These are phyloP conservation scores for Backusella tuberculispora DNA, from an alignment of 192 early-diverging fungal genomes.

Conservation along the genomic window DNA sequence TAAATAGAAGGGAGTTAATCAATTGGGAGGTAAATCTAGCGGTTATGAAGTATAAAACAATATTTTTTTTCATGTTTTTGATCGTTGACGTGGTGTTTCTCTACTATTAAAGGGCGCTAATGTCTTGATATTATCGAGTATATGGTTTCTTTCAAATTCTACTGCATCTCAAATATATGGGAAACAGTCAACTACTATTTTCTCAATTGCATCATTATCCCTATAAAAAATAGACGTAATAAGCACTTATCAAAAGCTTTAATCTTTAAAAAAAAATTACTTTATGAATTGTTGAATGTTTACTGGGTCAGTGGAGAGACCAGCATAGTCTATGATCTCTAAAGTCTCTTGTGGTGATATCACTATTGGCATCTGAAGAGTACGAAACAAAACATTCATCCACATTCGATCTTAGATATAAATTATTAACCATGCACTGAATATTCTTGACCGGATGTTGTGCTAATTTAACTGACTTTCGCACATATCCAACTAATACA, in stretches of 20 bases:
- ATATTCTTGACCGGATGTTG: neutral
- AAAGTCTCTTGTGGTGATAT: neutral
- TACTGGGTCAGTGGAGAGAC: slow-evolving; percentile 7
- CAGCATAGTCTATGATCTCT: slow-evolving; percentile 2
- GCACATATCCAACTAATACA: slow-evolving; percentile 11
- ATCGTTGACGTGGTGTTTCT: neutral
- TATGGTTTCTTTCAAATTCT: slow-evolving; percentile 12
- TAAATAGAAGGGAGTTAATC: slow-evolving; percentile 1
- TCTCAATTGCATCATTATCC: slow-evolving; percentile 11
- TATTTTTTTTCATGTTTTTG: slow-evolving; percentile 4
- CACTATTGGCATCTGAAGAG: neutral
- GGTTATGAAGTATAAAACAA: neutral
- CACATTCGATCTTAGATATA: slow-evolving; percentile 12
- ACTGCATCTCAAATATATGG: neutral
- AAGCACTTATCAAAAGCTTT: slow-evolving; percentile 9
- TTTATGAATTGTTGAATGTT: slow-evolving; percentile 7
- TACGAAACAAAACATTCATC: slow-evolving; percentile 1
- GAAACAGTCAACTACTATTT: slow-evolving; percentile 7
- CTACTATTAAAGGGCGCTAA: neutral
- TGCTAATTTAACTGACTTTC: slow-evolving; percentile 1
- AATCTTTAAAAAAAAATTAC: neutral
- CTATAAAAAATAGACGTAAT: slow-evolving; percentile 3
- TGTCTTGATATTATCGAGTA: slow-evolving; percentile 8
- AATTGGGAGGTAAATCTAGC: slow-evolving; percentile 6
- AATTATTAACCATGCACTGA: neutral